These are phyloP conservation scores for Casuarina cunninghamiana DNA, from an alignment of 306 rosid genomes.

Conservation along the genomic window DNA sequence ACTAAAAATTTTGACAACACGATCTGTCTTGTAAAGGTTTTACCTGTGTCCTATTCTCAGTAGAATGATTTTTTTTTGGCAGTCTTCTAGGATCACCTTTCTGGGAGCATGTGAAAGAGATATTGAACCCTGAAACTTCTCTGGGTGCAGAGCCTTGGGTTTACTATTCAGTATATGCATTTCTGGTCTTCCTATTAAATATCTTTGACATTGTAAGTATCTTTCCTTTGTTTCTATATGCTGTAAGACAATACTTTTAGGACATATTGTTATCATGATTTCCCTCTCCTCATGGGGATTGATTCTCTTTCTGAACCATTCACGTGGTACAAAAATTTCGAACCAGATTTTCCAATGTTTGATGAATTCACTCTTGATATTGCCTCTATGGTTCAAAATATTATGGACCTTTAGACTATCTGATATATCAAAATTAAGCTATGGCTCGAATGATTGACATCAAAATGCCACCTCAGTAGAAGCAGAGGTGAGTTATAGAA, in stretches of 20 bases:
- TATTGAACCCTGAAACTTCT: slow-evolving; percentile 85
- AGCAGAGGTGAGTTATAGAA: neutral
- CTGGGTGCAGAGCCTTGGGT: slow-evolving; percentile 97
- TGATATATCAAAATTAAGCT: neutral
- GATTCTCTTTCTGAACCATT: neutral
- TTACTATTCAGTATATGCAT: slow-evolving; percentile 83
- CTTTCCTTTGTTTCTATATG: slow-evolving; percentile 19
- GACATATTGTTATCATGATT: slow-evolving; percentile 15
- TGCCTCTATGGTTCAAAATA: neutral
- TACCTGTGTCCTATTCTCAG: slow-evolving; percentile 23
- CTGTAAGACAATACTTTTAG: slow-evolving; percentile 10
- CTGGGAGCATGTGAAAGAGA: slow-evolving; percentile 87
- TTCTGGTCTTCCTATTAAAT: slow-evolving; percentile 89
- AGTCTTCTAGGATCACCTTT: slow-evolving; percentile 82
- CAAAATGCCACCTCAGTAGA: neutral
- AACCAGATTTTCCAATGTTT: neutral
- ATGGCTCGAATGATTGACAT: neutral
- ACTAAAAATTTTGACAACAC: slow-evolving; percentile 1
- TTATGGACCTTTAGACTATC: neutral
- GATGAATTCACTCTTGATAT: neutral
- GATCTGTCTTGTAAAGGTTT: slow-evolving; percentile 20
- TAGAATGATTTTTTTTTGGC: slow-evolving; percentile 36
- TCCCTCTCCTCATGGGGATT: slow-evolving; percentile 1
- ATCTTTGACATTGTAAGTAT: slow-evolving; percentile 95
- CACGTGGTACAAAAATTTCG: neutral